phyloP scores from a whole-genome alignment of 345 rosid species.

The Eucalyptus urophylla region DNA sequence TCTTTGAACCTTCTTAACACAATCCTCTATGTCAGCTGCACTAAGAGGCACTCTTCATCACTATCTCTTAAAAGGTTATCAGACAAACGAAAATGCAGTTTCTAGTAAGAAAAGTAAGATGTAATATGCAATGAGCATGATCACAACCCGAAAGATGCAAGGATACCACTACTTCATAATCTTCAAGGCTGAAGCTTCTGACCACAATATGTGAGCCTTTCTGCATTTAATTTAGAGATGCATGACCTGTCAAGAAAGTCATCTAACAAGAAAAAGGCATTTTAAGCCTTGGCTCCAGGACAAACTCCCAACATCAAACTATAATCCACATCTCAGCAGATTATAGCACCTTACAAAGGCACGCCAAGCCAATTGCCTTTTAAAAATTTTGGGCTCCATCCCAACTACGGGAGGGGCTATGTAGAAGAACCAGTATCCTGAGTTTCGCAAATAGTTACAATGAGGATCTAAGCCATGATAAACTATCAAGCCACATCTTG shows the following conservation, averaged over 20 bases:
- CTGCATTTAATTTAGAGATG: not conserved
- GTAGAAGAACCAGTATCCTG: not conserved
- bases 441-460: not conserved
- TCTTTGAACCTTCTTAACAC: slow-evolving; percentile 47
- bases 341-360: not conserved
- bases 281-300: not conserved
- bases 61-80: not conserved
- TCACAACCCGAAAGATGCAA: not conserved
- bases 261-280: not conserved
- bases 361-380: not conserved
- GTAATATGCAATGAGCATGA: not conserved
- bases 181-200: not conserved
- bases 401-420: not conserved
- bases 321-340: not conserved
- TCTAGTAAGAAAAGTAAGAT: not conserved
- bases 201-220: not conserved
- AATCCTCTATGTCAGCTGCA: slow-evolving; percentile 57
- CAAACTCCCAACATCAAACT: not conserved
- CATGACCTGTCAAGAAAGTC: not conserved
- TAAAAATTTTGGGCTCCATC: not conserved
- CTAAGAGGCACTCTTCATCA: slow-evolving; percentile 24
- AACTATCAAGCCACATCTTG: not conserved
- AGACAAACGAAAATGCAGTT: not conserved
- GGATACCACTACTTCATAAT: not conserved
- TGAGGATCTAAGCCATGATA: not conserved